phyloP scores from a whole-genome alignment of 1,284 basidiomycete genomes.

The Pterulicium gracile region DNA sequence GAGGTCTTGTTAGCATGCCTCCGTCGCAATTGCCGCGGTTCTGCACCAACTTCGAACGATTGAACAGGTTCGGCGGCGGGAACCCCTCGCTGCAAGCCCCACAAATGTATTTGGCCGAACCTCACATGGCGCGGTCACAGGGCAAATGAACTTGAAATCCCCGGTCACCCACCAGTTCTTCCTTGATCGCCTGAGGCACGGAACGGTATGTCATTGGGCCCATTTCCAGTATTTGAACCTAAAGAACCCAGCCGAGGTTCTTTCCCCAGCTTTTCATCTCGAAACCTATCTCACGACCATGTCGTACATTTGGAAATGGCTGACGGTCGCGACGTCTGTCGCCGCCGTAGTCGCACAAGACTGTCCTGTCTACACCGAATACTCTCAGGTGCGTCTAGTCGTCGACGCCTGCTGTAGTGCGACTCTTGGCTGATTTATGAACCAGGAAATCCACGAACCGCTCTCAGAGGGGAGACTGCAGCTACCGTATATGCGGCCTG shows the following conservation, averaged over 20 bases:
- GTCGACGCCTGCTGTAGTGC: neutral
- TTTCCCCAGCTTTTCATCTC: neutral
- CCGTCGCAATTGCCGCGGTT: too few relatives aligned
- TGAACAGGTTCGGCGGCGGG: too few relatives aligned
- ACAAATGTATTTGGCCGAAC: too few relatives aligned
- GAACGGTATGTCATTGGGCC: neutral
- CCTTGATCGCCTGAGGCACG: neutral
- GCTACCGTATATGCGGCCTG: conserved; percentile 46
- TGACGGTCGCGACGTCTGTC: conserved; percentile 18
- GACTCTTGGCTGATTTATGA: neutral
- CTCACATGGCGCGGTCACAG: too few relatives aligned
- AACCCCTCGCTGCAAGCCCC: too few relatives aligned
- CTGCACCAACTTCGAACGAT: too few relatives aligned
- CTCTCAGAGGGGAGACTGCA: conserved; percentile 33
- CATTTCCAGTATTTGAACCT: neutral
- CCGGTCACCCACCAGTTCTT: too few relatives aligned
- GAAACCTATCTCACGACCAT: conserved; percentile 16
- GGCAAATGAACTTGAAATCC: too few relatives aligned
- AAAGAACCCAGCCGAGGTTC: conserved; percentile 5
- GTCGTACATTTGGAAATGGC: conserved; percentile 15
- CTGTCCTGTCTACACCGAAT: conserved; percentile 55
- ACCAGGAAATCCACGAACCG: conserved; percentile 33
- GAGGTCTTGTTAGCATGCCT: too few relatives aligned
- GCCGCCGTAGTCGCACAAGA: conserved; percentile 23
- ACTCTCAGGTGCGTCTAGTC: conserved; percentile 40